These are phyloP conservation scores for Lyophyllum shimeji DNA, from an alignment of 768 basidiomycete genomes.

Conservation along the genomic window DNA sequence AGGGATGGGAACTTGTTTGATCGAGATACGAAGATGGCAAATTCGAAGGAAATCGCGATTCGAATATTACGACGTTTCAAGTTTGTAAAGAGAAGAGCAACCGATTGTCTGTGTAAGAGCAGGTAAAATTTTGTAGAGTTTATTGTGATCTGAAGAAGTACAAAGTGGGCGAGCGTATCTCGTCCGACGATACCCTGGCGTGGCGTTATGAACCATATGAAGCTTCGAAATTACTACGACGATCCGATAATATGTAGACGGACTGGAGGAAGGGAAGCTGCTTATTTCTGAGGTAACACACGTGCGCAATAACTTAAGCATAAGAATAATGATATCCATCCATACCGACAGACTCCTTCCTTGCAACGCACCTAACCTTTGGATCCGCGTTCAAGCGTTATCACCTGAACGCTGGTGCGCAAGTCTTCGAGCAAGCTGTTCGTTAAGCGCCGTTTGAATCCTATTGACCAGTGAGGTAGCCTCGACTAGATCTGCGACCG, in stretches of 20 bases:
- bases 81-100: too few species aligned
- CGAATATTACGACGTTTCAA: too few species aligned
- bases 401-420: conserved; percentile 1
- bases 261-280: too few species aligned
- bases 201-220: neutral
- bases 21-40: neutral
- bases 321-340: conserved; percentile 1
- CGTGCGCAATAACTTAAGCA: neutral
- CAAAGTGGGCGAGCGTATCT: too few species aligned
- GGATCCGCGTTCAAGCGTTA: neutral
- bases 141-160: too few species aligned
- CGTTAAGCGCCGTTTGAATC: conserved; percentile 45
- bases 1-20: neutral
- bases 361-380: too few species aligned
- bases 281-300: neutral
- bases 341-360: neutral
- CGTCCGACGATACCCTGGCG: neutral
- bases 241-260: too few species aligned
- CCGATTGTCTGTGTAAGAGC: too few species aligned
- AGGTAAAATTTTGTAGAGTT: too few species aligned
- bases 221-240: too few species aligned
- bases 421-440: conserved; percentile 41
- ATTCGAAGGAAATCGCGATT: neutral
- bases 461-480: conserved; percentile 44
- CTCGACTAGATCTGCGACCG: conserved; percentile 46